These are phyloP conservation scores for Mentha longifolia DNA, from an alignment of 257 asterid genomes.

Conservation along the genomic window DNA sequence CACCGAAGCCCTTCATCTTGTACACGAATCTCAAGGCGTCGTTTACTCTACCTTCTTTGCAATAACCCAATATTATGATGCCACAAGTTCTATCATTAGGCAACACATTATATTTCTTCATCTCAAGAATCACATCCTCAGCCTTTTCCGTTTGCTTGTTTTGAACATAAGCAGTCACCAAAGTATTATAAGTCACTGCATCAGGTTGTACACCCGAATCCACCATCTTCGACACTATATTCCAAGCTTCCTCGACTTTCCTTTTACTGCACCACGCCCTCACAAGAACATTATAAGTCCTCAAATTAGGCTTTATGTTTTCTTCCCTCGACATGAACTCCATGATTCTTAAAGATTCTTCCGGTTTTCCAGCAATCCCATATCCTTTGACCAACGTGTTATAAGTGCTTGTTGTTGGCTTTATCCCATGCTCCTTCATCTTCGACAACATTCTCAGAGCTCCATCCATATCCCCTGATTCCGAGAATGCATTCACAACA, in stretches of 20 bases:
- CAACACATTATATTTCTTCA: constrained; percentile 54
- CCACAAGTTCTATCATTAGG: constrained; percentile 75
- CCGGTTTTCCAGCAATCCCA: constrained; percentile 70
- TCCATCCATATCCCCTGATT: constrained; percentile 75
- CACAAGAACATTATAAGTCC: constrained; percentile 68
- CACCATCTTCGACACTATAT: constrained; percentile 54
- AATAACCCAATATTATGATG: constrained; percentile 63
- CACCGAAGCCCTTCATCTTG: constrained; percentile 59
- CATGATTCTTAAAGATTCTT: constrained; percentile 58
- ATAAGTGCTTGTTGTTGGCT: constrained; percentile 63
- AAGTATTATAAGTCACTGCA: constrained; percentile 63
- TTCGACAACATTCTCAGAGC: constrained; percentile 57
- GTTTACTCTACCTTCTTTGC: constrained; percentile 62
- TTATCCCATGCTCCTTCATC: constrained; percentile 66
- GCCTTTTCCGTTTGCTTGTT: constrained; percentile 51
- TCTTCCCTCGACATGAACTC: constrained; percentile 59
- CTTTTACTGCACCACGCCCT: constrained; percentile 66
- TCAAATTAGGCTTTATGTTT: constrained; percentile 56
- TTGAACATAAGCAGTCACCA: constrained; percentile 60
- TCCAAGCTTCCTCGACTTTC: constrained; percentile 59
- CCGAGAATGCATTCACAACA: constrained; percentile 71
- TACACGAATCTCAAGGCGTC: constrained; percentile 67
- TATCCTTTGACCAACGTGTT: constrained; percentile 76
- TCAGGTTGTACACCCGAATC: constrained; percentile 58
- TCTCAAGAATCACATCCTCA: constrained; percentile 58